These are phyloP conservation scores for Nidula niveotomentosa DNA, from an alignment of 1,284 basidiomycete genomes.

Conservation along the genomic window DNA sequence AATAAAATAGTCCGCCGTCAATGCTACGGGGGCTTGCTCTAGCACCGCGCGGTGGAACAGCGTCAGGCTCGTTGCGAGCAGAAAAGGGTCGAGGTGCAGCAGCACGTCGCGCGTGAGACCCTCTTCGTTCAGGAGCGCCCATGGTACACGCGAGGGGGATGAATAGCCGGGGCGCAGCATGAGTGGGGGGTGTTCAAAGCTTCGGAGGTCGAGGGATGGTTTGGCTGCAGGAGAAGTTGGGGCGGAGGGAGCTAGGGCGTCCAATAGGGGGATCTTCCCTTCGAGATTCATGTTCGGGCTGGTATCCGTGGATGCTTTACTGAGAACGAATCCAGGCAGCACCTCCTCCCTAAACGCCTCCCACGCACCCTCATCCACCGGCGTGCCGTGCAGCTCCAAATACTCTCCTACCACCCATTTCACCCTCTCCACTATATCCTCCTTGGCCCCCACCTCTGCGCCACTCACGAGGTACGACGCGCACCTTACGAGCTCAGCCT, in stretches of 20 bases:
- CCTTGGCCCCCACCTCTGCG: slow-evolving; percentile 40
- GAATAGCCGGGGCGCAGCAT: slow-evolving; percentile 12
- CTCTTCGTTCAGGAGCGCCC: slow-evolving; percentile 54
- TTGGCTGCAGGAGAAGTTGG: slow-evolving; percentile 8
- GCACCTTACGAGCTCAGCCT: slow-evolving; percentile 67
- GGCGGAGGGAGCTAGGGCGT: slow-evolving; percentile 32
- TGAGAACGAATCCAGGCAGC: slow-evolving; percentile 33
- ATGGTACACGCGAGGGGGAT: slow-evolving; percentile 28
- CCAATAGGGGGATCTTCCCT: too few relatives aligned
- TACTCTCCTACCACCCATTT: slow-evolving; percentile 69
- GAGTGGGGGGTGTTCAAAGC: slow-evolving; percentile 14
- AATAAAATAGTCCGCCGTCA: slow-evolving; percentile 49
- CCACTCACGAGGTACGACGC: slow-evolving; percentile 63
- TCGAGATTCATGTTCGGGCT: slow-evolving; percentile 45
- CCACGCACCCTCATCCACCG: slow-evolving; percentile 56
- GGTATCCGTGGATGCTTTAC: slow-evolving; percentile 6
- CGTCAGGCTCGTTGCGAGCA: slow-evolving; percentile 60
- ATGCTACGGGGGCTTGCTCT: slow-evolving; percentile 44
- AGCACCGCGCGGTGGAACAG: slow-evolving; percentile 56
- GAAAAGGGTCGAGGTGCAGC: slow-evolving; percentile 52
- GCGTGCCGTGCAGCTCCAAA: slow-evolving; percentile 50
- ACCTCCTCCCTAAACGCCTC: slow-evolving; percentile 52
- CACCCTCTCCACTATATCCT: slow-evolving; percentile 43
- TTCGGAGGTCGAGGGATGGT: slow-evolving; percentile 20
- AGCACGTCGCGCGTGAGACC: slow-evolving; percentile 72